These are phyloP conservation scores for Mycena vitilis DNA, from an alignment of 768 basidiomycete species.

Conservation along the genomic window DNA sequence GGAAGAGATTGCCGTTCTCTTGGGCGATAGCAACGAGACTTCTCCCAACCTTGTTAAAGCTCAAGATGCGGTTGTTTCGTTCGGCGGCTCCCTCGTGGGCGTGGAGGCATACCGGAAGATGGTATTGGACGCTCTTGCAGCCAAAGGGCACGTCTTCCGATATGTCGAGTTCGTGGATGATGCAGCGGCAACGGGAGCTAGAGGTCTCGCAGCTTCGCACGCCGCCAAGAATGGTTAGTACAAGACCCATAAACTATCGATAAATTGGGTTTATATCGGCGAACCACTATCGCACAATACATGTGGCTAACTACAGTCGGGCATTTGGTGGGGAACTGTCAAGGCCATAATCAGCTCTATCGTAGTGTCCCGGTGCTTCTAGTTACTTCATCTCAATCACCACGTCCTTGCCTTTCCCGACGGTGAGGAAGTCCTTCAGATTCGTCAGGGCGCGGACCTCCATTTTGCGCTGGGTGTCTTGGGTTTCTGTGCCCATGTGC, in stretches of 20 bases:
- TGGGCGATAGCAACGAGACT: conserved; percentile 51
- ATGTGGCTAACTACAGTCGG: conserved; percentile 14
- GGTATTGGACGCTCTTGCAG: conserved; percentile 65
- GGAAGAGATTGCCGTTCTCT: conserved; percentile 65
- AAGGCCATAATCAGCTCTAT: conserved; percentile 21
- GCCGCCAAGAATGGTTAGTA: conserved; percentile 11
- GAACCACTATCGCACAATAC: background rate
- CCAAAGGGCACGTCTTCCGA: conserved; percentile 71
- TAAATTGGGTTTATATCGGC: conserved; percentile 2
- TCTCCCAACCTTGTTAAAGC: conserved; percentile 59
- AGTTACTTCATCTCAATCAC: conserved; percentile 63
- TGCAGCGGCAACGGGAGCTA: conserved; percentile 73
- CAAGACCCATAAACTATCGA: background rate
- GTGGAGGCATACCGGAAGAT: conserved; percentile 68
- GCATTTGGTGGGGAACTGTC: conserved; percentile 25
- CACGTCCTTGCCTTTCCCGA: conserved; percentile 74
- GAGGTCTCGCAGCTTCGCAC: conserved; percentile 57
- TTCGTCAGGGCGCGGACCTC: conserved; percentile 88
- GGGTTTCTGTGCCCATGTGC: conserved; percentile 92
- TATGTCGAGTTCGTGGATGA: conserved; percentile 77
- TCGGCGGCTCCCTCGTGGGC: conserved; percentile 84
- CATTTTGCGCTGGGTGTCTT: conserved; percentile 85
- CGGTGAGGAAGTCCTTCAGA: conserved; percentile 73
- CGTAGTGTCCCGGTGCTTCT: background rate
- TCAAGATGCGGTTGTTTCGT: conserved; percentile 70